Base-by-base conservation (phyloP, 2,329 filamentous ascomycete species). In the Fusarium longipes region DNA sequence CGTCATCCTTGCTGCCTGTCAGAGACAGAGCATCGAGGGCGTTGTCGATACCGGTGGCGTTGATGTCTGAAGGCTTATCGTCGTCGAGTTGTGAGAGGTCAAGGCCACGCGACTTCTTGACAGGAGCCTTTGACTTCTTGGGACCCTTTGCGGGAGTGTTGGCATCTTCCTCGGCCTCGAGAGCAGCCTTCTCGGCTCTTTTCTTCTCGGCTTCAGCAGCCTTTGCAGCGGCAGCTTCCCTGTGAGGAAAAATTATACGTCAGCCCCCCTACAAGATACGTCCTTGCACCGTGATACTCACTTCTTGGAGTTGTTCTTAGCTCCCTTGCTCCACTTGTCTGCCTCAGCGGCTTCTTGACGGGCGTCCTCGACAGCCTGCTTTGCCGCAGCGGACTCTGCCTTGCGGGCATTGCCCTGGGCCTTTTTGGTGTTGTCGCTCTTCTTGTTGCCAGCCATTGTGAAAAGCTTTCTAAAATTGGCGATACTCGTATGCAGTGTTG, bases 21-120 rank as follows among this genome's bases (percentile, higher is more conserved):
- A 97, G 79, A 4, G 88, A 89, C 27, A 98, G 86, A 5, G 93
- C 93, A 73, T 97, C 94, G 48, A 98, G 87, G 1, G 93, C 93
- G 74, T 97, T 95, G 78, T 98, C 94, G 78, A 99, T 97, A 74
- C 93, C 93, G 1, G 91, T 86, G 5, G 93, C 94, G 77, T 91
- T 94, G 73, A 97, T 85, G 0, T 91, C 80, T 0, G 83, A 71
- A 11, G 88, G 80, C 66, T 83, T 84, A 44, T 80, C 83, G 65
- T 79, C 83, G 73, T 96, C 92, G 68, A 97, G 89, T 77, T 92
- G 89, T 18, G 85, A 86, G 38, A 95, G 86, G 74, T 94, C 91
- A 35, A 95, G 85, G 24, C 92, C 92, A 63, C 87, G 86, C 45
- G 86, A 86, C 77, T 91, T 91, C 79, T 92, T 92, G 48, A 84